Base-by-base conservation (phyloP, 2,329 filamentous ascomycete species). In the Elsinoe necatrix region DNA sequence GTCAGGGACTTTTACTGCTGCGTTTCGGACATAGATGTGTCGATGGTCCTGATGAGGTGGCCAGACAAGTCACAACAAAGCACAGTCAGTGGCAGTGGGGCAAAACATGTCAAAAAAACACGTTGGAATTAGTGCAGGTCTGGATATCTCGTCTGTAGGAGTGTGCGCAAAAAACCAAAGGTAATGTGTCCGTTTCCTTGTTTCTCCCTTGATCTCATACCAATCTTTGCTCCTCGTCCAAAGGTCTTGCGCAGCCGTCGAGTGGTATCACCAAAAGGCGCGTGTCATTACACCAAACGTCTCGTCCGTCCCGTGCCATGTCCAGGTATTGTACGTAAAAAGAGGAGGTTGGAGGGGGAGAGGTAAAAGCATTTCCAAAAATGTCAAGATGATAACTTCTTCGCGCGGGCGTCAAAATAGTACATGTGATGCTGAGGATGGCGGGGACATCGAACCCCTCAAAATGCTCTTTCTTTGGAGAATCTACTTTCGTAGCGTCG, bases 401-500 rank as follows among this genome's bases (percentile, higher is more conserved):
- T 37, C 34, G 34, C 34, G 34, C 34, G 34, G 20, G 41, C 39
- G 29, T 56, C 34, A 35, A 37, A 56, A 56, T 56, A 56, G 54
- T 56, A 56, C 54, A 56, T 35, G 42, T 47, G 27, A 52, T 55
- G 58, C 55, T 55, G 48, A 55, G 48, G 54, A 55, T 57, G 50
- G 55, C 43, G 51, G 55, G 58, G 54, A 57, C 54, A 54, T 58
- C 55, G 54, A 48, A 56, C 41, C 41, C 54, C 54, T 27, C 37
- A 52, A 56, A 45, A 56, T 56, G 54, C 56, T 60, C 51, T 58
- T 58, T 43, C 18, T 55, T 50, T 43, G 41, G 14, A 48, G 35
- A 50, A 58, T 61, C 59, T 61, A 61, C 59, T 61, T 61, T 61
- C 59, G 59, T 61, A 61, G 59, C 57, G 57, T 56, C 54, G 59